These are phyloP conservation scores for Allomyces arbusculus DNA, from an alignment of 192 early-diverging fungal species.

Conservation along the genomic window DNA sequence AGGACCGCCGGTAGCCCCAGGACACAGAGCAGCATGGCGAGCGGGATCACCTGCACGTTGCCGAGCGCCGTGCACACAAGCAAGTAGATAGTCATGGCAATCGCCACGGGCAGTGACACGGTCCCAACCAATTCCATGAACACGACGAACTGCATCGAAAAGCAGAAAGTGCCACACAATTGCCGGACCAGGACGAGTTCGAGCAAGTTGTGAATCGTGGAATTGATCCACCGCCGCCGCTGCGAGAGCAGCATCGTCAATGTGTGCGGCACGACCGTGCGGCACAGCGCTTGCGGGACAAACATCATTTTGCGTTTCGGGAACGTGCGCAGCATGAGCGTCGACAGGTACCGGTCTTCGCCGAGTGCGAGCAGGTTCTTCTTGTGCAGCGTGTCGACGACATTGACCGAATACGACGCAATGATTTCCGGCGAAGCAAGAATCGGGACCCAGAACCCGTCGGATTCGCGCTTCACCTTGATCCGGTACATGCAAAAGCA, in stretches of 20 bases:
- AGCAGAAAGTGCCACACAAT: conserved; percentile 1
- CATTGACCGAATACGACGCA: conserved; percentile 2
- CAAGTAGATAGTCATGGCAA: conserved; percentile 66
- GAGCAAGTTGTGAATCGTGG: conserved; percentile 12
- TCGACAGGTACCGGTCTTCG: conserved; percentile 11
- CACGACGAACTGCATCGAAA: conserved; percentile 4
- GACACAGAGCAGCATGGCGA: conserved; percentile 19
- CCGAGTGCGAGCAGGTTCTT: conserved; percentile 10
- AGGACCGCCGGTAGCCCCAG: conserved; percentile 34
- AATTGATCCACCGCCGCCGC: conserved; percentile 13
- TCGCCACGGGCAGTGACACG: conserved; percentile 76
- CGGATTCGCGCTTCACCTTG: not conserved
- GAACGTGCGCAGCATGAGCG: conserved; percentile 9
- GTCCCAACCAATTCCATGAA: conserved; percentile 50
- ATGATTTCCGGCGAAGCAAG: conserved; percentile 4
- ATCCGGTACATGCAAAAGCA: conserved; percentile 29
- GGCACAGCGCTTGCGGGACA: conserved; percentile 8
- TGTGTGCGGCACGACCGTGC: conserved; percentile 8
- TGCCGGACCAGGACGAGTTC: conserved; percentile 4
- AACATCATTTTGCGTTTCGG: conserved; percentile 11
- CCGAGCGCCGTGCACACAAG: conserved; percentile 34
- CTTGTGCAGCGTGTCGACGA: conserved; percentile 11
- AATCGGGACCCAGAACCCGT: conserved; percentile 4
- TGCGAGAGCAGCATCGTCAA: conserved; percentile 10
- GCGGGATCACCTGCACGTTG: conserved; percentile 22